These are phyloP conservation scores for Aegilops umbellulata DNA, from an alignment of 176 grass and related monocot species.

Conservation along the genomic window DNA sequence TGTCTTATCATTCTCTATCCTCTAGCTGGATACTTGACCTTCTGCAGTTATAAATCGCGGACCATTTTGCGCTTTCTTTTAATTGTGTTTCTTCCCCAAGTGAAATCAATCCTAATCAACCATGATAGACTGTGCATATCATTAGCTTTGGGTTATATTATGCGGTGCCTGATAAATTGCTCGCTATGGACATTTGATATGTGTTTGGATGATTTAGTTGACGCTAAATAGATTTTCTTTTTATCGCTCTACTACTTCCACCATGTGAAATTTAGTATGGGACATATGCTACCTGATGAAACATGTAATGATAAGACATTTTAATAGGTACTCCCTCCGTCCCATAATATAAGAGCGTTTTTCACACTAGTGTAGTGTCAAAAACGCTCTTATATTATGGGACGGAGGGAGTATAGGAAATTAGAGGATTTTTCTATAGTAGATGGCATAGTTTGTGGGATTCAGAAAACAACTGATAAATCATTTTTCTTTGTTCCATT, in stretches of 20 bases:
- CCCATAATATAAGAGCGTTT: no score
- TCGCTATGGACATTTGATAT: not conserved
- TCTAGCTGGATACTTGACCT: not conserved
- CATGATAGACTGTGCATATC: not conserved
- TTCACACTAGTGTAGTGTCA: no score
- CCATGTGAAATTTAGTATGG: not conserved
- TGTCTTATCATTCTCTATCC: not conserved
- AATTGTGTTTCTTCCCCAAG: not conserved
- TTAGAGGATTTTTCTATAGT: no score
- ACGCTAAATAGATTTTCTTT: not conserved
- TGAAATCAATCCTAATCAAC: not conserved
- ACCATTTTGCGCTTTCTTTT: not conserved
- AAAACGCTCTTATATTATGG: no score
- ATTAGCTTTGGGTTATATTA: not conserved
- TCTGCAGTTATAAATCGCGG: not conserved
- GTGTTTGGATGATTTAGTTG: not conserved
- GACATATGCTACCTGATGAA: not conserved
- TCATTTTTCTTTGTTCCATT: not conserved
- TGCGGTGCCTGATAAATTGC: not conserved
- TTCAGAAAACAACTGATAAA: not conserved
- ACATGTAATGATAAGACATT: not conserved
- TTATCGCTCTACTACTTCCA: not conserved
- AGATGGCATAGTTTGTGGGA: conserved; percentile 2
- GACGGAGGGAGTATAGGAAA: no score
- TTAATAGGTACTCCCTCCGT: no score